These are phyloP conservation scores for Echeveria elegans DNA, from an alignment of 164 flowering plant species.

Conservation along the genomic window DNA sequence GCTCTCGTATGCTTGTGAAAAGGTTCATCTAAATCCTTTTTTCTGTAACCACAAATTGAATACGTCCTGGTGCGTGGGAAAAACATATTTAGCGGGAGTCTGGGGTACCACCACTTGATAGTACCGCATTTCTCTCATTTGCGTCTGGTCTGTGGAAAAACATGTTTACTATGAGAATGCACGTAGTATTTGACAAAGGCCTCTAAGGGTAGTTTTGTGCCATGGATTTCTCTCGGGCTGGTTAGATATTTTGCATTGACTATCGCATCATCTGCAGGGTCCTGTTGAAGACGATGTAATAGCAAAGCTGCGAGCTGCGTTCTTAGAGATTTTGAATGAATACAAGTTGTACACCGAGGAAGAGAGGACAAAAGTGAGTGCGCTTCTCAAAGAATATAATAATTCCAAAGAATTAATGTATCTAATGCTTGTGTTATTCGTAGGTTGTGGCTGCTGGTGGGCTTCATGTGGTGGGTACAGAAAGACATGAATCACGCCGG, in stretches of 20 bases:
- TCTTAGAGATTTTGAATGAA: conserved; percentile 56
- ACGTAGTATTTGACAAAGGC: neutral
- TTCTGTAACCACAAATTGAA: neutral
- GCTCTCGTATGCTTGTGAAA: conserved; percentile 90
- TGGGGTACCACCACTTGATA: neutral
- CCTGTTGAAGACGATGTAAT: conserved; percentile 85
- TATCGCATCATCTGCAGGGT: conserved; percentile 37
- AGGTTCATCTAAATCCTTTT: conserved; percentile 35
- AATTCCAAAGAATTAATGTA: neutral
- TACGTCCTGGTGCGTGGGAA: neutral
- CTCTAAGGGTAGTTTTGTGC: neutral
- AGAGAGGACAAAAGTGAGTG: conserved; percentile 69
- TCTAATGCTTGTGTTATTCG: conserved; percentile 6
- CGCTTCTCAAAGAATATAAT: neutral
- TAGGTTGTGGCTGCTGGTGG: conserved; percentile 96
- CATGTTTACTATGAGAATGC: neutral
- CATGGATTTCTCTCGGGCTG: neutral
- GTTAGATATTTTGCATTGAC: neutral
- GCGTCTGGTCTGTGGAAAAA: neutral
- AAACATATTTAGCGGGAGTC: neutral
- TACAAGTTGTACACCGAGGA: conserved; percentile 73
- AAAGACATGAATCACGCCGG: conserved; percentile 96
- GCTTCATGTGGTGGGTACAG: conserved; percentile 96
- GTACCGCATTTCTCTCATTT: neutral
- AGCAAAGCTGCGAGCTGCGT: conserved; percentile 64